Conservation (phyloP, 1,139 yeast species). For the Debaryomyces singareniensis region DNA sequence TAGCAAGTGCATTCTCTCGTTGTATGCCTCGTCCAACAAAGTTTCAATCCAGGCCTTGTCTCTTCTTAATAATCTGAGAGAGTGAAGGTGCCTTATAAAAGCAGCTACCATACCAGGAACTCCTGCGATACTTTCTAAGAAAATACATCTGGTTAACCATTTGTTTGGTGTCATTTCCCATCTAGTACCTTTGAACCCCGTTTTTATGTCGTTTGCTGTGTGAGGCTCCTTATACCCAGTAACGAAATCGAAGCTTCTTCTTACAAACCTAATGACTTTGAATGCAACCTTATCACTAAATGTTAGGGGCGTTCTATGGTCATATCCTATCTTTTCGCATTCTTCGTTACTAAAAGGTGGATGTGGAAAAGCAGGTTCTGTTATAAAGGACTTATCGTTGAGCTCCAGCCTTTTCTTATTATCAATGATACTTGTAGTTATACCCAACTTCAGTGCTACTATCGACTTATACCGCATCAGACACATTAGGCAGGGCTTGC, state of each 20-base stretch:
- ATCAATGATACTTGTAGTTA: conserved; percentile 23
- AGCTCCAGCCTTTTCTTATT: conserved; percentile 18
- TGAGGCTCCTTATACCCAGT: conserved; percentile 62
- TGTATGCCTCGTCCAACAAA: conserved; percentile 68
- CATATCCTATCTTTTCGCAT: conserved; percentile 40
- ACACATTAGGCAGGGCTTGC: no score
- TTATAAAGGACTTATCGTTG: conserved; percentile 23
- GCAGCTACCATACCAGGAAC: conserved; percentile 79
- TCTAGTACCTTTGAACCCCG: conserved; percentile 38
- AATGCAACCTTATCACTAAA: conserved; percentile 50
- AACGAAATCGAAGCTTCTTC: conserved; percentile 50
- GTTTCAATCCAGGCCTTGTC: conserved; percentile 79
- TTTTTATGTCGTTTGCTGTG: conserved; percentile 21
- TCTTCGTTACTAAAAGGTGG: conserved; percentile 42
- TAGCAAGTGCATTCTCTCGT: conserved; percentile 71
- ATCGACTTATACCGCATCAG: not conserved
- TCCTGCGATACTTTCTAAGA: conserved; percentile 70
- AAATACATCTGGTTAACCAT: conserved; percentile 65
- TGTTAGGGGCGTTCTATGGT: conserved; percentile 48
- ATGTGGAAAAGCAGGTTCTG: conserved; percentile 52
- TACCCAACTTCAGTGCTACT: conserved; percentile 6
- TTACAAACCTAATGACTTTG: conserved; percentile 35
- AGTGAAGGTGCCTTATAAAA: conserved; percentile 58
- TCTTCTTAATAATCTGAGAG: conserved; percentile 52
- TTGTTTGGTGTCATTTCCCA: conserved; percentile 55